Evolutionary conservation across 371 early-diverging fungal species (phyloP).

Genomic region (Mucor circinelloides): DNA sequence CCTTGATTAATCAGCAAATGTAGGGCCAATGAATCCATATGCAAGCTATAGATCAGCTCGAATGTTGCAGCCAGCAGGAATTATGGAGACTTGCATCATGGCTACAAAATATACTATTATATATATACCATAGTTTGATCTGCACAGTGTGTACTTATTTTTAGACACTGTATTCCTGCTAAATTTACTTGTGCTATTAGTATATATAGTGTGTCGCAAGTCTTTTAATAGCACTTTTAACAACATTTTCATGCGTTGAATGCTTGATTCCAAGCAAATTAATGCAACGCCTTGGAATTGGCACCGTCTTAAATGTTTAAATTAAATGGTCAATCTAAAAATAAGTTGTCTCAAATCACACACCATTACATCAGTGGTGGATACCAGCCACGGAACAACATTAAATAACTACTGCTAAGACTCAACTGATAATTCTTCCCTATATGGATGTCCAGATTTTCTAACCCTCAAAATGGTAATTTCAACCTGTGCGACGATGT

Average conservation of each 20-base stretch:
- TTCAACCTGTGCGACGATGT: not conserved
- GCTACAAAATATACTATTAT: not conserved
- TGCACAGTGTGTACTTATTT: not conserved
- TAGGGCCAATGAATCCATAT: no score
- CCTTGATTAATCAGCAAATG: no score
- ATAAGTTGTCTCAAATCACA: not conserved
- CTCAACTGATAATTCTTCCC: not conserved
- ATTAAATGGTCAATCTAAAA: not conserved
- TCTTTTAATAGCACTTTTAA: not conserved
- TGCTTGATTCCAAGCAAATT: not conserved
- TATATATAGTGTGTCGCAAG: not conserved
- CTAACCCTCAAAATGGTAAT: not conserved
- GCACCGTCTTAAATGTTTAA: not conserved
- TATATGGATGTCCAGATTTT: conserved; percentile 2
- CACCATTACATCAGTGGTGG: not conserved
- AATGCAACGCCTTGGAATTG: not conserved
- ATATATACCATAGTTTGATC: not conserved
- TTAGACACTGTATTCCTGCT: not conserved
- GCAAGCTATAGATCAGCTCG: no score
- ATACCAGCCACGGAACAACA: not conserved
- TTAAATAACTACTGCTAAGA: not conserved
- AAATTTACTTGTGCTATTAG: not conserved
- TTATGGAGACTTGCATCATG: no score
- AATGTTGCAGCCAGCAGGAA: no score
- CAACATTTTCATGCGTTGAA: not conserved